These are phyloP conservation scores for Sindora glabra DNA, from an alignment of 306 rosid genomes.

Conservation along the genomic window DNA sequence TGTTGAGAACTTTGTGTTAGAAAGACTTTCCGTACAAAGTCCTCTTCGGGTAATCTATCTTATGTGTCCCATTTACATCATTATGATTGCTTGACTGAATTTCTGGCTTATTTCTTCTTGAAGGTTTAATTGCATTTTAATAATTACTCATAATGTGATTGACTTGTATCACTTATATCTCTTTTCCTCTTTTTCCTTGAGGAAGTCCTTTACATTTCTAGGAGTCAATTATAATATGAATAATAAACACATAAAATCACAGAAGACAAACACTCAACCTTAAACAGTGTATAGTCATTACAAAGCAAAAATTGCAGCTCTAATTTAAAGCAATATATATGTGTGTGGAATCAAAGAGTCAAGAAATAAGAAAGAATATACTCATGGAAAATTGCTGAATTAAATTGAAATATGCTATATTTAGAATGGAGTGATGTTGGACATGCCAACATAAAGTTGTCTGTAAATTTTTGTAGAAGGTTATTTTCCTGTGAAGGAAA, in stretches of 20 bases:
- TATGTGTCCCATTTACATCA: constrained; percentile 12
- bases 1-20: constrained; percentile 91
- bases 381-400: background rate
- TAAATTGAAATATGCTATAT: constrained; percentile 3
- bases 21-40: constrained; percentile 91
- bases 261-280: constrained; percentile 1
- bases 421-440: constrained; percentile 10
- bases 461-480: background rate
- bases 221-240: constrained; percentile 2
- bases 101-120: background rate
- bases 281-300: background rate
- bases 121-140: background rate
- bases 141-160: background rate
- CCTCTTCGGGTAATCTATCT: constrained; percentile 80
- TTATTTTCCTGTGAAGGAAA: background rate
- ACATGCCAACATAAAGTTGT: constrained; percentile 14
- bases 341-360: too few species aligned
- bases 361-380: too few species aligned
- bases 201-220: too few species aligned
- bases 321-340: background rate
- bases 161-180: constrained; percentile 3
- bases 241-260: constrained; percentile 2
- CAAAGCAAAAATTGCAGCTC: background rate
- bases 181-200: constrained; percentile 8
- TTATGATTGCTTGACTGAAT: constrained; percentile 9